phyloP scores from a whole-genome alignment of 352 stramenopile species.

The Globisporangium okanoganense region DNA sequence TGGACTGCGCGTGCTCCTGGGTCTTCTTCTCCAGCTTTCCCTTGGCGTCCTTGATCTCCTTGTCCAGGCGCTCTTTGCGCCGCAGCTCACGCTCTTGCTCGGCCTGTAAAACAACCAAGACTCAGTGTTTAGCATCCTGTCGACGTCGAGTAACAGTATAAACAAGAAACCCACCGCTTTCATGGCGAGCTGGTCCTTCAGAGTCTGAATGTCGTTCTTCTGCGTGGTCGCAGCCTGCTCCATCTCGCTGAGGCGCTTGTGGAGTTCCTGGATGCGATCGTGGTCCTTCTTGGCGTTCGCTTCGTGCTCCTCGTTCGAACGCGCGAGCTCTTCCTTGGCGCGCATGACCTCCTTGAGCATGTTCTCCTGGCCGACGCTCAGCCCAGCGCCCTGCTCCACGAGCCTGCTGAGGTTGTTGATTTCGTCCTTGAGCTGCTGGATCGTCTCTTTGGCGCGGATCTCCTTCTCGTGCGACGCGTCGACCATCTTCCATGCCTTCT shows the following conservation, averaged over 20 bases:
- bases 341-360: slow-evolving; percentile 90
- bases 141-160: slow-evolving; percentile 10
- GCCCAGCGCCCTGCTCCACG: slow-evolving; percentile 91
- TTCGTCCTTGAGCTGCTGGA: slow-evolving; percentile 95
- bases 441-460: slow-evolving; percentile 92
- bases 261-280: slow-evolving; percentile 74
- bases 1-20: slow-evolving; percentile 43
- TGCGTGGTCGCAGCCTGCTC: slow-evolving; percentile 46
- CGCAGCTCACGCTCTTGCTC: slow-evolving; percentile 89
- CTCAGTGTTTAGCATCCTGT: slow-evolving; percentile 22
- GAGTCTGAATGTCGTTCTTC: slow-evolving; percentile 73
- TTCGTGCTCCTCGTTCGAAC: slow-evolving; percentile 84
- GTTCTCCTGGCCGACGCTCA: slow-evolving; percentile 92
- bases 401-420: slow-evolving; percentile 94
- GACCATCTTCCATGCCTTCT: slow-evolving; percentile 94
- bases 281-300: slow-evolving; percentile 78
- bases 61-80: slow-evolving; percentile 88
- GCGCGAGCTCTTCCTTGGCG: slow-evolving; percentile 86
- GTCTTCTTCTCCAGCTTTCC: slow-evolving; percentile 87
- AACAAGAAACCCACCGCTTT: slow-evolving; percentile 36
- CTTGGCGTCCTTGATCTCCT: slow-evolving; percentile 90
- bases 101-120: slow-evolving; percentile 31
- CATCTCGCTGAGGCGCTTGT: slow-evolving; percentile 64
- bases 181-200: slow-evolving; percentile 86
- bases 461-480: slow-evolving; percentile 95